Conservation (phyloP, 75 land plant genomes). For the Azolla pinnata region DNA sequence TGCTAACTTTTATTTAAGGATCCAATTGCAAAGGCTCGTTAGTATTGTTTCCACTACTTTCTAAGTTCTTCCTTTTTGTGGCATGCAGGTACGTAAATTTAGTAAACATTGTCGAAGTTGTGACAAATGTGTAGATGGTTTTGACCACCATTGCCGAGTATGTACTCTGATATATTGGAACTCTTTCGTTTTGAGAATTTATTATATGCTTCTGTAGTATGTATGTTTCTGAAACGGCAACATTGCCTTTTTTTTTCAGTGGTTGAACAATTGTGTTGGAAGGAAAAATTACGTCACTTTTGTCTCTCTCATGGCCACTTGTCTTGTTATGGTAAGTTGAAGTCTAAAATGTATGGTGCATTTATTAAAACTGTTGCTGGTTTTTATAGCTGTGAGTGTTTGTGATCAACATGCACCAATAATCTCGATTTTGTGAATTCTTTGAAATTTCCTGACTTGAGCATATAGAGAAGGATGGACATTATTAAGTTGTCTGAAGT, state of each 20-base stretch:
- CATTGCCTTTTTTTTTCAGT: slow-evolving; percentile 40
- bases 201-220: not conserved
- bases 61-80: slow-evolving; percentile 3
- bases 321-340: slow-evolving; percentile 72
- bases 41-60: not conserved
- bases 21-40: no score
- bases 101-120: slow-evolving; percentile 99
- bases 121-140: slow-evolving; percentile 98
- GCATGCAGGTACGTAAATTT: slow-evolving; percentile 72
- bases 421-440: no score
- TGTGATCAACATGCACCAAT: no score
- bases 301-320: slow-evolving; percentile 72
- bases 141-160: slow-evolving; percentile 99
- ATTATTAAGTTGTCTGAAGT: no score
- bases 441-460: no score
- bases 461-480: no score
- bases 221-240: not conserved
- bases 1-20: not conserved
- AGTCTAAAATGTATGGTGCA: no score
- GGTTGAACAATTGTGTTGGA: slow-evolving; percentile 95
- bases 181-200: not conserved
- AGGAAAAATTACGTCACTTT: slow-evolving; percentile 84
- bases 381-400: no score
- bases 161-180: slow-evolving; percentile 1
- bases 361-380: no score